Percentiles rank a stretch among this genome's conserved stretches.
phyloP scores from a whole-genome alignment of 225 moss, liverwort and hornwort genomes.

The Antitrichia curtipendula region DNA sequence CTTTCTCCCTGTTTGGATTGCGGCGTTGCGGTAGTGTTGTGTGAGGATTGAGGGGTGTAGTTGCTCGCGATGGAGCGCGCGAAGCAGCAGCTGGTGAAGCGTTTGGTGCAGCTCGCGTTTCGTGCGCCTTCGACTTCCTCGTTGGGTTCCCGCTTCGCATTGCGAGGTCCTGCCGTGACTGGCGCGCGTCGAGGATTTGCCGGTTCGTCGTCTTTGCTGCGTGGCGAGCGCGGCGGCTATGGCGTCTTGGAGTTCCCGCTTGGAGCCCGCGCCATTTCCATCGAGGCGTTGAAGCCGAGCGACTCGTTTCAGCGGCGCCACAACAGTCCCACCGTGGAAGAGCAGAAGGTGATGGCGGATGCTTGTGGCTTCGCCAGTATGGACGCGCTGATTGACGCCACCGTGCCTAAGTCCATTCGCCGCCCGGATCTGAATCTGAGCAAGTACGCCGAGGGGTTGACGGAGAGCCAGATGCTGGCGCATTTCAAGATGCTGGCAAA shows the following conservation, averaged over 20 bases:
- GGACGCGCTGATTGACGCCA: constrained; percentile 70
- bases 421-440: constrained; percentile 50
- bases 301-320: constrained; percentile 86
- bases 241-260: constrained; percentile 1
- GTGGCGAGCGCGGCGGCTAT: background rate
- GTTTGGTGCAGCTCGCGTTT: constrained; percentile 21
- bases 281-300: constrained; percentile 79
- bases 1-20: background rate
- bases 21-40: background rate
- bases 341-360: constrained; percentile 68
- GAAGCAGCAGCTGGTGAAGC: constrained; percentile 28
- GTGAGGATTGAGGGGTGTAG: background rate
- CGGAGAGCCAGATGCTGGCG: constrained; percentile 78
- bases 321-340: constrained; percentile 65
- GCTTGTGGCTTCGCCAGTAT: constrained; percentile 53
- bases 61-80: constrained; percentile 24
- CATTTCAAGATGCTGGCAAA: constrained; percentile 59
- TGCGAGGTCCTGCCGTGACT: background rate
- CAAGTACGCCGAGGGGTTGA: constrained; percentile 67
- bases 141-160: background rate
- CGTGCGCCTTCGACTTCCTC: background rate
- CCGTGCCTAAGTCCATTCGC: constrained; percentile 75
- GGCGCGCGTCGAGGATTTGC: constrained; percentile 1
- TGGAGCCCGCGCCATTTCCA: constrained; percentile 51
- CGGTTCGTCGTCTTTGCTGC: constrained; percentile 15